Conservation (phyloP, 2,329 filamentous ascomycete species). For the Epichloe aotearoae region DNA sequence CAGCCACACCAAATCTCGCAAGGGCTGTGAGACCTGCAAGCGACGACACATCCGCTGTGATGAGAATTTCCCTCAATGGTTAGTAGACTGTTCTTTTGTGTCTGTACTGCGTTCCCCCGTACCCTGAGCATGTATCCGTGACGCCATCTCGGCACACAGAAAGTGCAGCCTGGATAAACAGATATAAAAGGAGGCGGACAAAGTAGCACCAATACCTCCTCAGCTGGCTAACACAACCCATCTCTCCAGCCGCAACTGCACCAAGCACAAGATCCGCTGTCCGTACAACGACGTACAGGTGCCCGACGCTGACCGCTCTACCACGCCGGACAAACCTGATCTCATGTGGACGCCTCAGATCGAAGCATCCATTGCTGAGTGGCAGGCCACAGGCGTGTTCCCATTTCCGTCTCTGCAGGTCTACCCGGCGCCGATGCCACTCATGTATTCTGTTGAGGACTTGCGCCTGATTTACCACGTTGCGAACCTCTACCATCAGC, state of each 20-base stretch:
- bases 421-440: conserved; percentile 60
- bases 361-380: conserved; percentile 66
- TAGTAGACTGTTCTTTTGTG: conserved; percentile 18
- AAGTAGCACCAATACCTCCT: background rate
- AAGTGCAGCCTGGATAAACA: background rate
- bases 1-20: conserved; percentile 97
- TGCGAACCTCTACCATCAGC: conserved; percentile 70
- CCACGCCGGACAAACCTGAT: conserved; percentile 49
- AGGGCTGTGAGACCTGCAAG: conserved; percentile 97
- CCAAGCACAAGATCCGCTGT: conserved; percentile 96
- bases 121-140: background rate
- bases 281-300: conserved; percentile 86
- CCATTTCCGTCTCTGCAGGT: conserved; percentile 73
- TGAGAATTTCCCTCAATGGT: conserved; percentile 97
- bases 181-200: background rate
- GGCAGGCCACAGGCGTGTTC: conserved; percentile 73
- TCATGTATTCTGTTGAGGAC: conserved; percentile 62
- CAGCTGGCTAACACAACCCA: conserved; percentile 9
- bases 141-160: background rate
- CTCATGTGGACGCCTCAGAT: conserved; percentile 81
- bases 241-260: conserved; percentile 72
- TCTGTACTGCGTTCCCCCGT: background rate
- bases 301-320: conserved; percentile 45
- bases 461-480: conserved; percentile 85
- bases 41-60: conserved; percentile 94